Percentiles rank a stretch among this genome's conserved stretches.
Evolutionary conservation across 305 asterid genomes (phyloP).

Genomic region (Fraxinus baroniana): DNA sequence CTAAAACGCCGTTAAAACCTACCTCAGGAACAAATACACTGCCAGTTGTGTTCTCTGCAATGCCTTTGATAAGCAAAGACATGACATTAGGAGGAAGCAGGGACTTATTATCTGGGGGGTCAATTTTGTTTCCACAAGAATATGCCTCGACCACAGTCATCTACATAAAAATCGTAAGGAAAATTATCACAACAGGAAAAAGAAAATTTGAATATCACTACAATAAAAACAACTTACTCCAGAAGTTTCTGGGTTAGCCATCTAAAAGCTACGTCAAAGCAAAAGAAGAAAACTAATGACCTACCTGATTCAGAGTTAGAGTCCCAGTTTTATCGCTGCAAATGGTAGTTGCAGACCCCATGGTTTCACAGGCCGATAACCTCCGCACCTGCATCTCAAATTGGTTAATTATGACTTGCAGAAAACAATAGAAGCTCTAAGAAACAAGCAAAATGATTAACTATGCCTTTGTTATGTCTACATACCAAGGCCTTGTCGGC

Average conservation of each 20-base stretch:
- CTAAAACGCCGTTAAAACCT: conserved; percentile 15
- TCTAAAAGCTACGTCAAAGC: conserved; percentile 9
- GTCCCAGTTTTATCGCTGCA: conserved; percentile 99
- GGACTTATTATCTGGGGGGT: conserved; percentile 57
- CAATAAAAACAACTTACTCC: conserved; percentile 18
- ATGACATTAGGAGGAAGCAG: conserved; percentile 46
- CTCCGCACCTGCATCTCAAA: conserved; percentile 77
- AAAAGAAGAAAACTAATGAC: conserved; percentile 17
- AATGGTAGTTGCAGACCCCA: conserved; percentile 99
- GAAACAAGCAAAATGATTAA: conserved; percentile 5
- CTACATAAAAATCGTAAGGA: conserved; percentile 34
- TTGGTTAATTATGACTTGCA: conserved; percentile 12
- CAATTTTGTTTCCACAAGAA: conserved; percentile 60
- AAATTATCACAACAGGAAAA: conserved; percentile 16
- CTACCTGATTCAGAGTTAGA: conserved; percentile 84
- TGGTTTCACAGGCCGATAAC: conserved; percentile 96
- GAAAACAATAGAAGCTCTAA: neutral
- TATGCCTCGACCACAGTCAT: conserved; percentile 87
- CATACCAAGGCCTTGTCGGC: conserved; percentile 96
- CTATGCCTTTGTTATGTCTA: conserved; percentile 16
- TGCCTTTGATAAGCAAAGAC: conserved; percentile 73
- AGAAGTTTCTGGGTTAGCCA: neutral
- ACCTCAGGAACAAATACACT: conserved; percentile 90
- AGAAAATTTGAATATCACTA: conserved; percentile 15
- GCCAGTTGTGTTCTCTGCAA: conserved; percentile 91